Percentiles rank a stretch among this genome's conserved stretches.
Conservation (phyloP, 2,329 filamentous ascomycete species). For the Boeremia exigua region DNA sequence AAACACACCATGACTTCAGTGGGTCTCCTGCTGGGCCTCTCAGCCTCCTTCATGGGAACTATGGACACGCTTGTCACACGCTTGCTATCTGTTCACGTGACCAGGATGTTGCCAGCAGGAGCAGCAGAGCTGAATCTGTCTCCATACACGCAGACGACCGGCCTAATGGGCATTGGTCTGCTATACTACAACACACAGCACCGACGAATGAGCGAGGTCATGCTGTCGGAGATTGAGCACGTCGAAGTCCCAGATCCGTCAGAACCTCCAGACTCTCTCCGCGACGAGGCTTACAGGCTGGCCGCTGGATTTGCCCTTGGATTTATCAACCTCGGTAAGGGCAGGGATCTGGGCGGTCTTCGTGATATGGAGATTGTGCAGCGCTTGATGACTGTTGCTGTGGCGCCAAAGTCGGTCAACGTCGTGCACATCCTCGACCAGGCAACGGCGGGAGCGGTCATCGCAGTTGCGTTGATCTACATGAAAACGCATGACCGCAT, state of each 20-base stretch:
- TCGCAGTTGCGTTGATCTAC: conserved; percentile 89
- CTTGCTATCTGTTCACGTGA: conserved; percentile 92
- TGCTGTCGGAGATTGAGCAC: conserved; percentile 96
- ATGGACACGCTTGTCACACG: conserved; percentile 97
- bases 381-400: conserved; percentile 82
- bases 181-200: conserved; percentile 96
- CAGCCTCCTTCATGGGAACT: conserved; percentile 91
- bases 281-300: conserved; percentile 94
- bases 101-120: conserved; percentile 87
- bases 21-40: conserved; percentile 87
- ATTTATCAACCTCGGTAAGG: conserved; percentile 92
- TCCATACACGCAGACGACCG: conserved; percentile 90
- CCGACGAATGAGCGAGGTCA: conserved; percentile 97
- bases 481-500: conserved; percentile 94
- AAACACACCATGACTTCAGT: conserved; percentile 99
- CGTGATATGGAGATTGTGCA: conserved; percentile 95
- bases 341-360: conserved; percentile 83
- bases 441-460: conserved; percentile 88
- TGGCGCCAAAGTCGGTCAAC: conserved; percentile 88
- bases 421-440: conserved; percentile 92
- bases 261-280: conserved; percentile 73
- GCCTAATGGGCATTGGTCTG: conserved; percentile 94
- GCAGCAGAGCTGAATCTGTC: conserved; percentile 94
- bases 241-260: conserved; percentile 77
- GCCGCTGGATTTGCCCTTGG: conserved; percentile 93